These are phyloP conservation scores for Lipomyces starkeyi DNA, from an alignment of 805 yeast species.

Conservation along the genomic window DNA sequence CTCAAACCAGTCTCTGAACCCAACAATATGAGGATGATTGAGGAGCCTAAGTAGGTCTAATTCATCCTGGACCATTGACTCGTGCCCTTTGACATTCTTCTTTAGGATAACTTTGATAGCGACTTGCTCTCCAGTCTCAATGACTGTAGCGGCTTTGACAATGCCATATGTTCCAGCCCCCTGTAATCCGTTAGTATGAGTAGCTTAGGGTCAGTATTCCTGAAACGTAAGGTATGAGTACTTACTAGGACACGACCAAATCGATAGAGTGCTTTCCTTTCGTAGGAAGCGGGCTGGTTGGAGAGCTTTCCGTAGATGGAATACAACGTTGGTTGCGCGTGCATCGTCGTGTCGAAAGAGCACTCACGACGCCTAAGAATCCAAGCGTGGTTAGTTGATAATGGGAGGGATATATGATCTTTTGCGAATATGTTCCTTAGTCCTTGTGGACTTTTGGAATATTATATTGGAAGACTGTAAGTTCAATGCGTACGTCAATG, in stretches of 20 bases:
- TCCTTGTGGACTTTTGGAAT: not conserved
- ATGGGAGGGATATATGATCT: not conserved
- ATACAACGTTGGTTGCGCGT: slow-evolving; percentile 6
- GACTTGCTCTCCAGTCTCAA: slow-evolving; percentile 66
- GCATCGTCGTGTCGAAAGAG: not conserved
- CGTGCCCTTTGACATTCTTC: slow-evolving; percentile 81
- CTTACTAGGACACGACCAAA: slow-evolving; percentile 33
- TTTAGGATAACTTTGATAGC: slow-evolving; percentile 90
- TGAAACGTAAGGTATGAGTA: not conserved
- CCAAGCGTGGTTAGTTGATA: not conserved
- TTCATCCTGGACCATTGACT: slow-evolving; percentile 79
- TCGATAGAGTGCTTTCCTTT: slow-evolving; percentile 25
- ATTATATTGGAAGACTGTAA: not conserved
- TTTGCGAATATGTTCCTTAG: not conserved
- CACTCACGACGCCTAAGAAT: not conserved
- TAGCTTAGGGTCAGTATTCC: not conserved
- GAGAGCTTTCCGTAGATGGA: slow-evolving; percentile 35
- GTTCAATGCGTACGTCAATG: not conserved
- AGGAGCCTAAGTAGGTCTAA: slow-evolving; percentile 69
- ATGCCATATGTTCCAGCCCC: slow-evolving; percentile 98
- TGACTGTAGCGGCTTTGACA: slow-evolving; percentile 73
- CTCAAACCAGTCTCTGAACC: slow-evolving; percentile 91
- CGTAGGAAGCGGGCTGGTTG: slow-evolving; percentile 36
- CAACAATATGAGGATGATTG: slow-evolving; percentile 86
- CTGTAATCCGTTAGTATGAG: slow-evolving; percentile 1